Conservation (phyloP, 495 filamentous ascomycete species). For the Symbiotaphrina buchneri region DNA sequence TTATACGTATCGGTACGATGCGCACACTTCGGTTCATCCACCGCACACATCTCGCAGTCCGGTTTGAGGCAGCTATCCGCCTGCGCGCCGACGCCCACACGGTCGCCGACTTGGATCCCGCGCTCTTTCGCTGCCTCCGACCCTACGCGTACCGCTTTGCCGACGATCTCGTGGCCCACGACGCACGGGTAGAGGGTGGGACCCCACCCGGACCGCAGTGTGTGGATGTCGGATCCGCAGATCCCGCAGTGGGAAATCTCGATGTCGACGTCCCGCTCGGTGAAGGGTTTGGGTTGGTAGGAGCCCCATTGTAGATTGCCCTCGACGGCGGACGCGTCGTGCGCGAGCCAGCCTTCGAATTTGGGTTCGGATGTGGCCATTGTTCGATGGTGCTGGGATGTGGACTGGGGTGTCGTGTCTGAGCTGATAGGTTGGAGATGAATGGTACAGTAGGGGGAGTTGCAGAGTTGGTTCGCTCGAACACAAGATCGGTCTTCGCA, state of each 20-base stretch:
- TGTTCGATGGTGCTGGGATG: too few relatives aligned
- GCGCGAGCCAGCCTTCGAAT: slow-evolving; percentile 69
- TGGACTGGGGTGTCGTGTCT: too few relatives aligned
- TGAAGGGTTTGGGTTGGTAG: slow-evolving; percentile 60
- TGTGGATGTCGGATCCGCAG: slow-evolving; percentile 62
- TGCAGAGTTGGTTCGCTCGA: too few relatives aligned
- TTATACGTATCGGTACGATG: slow-evolving; percentile 47
- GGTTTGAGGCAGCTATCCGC: slow-evolving; percentile 37
- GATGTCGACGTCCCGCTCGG: slow-evolving; percentile 58
- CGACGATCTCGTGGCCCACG: slow-evolving; percentile 75
- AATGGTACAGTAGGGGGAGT: too few relatives aligned
- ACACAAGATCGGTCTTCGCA: too few relatives aligned
- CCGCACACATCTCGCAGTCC: slow-evolving; percentile 47
- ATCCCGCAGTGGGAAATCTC: slow-evolving; percentile 66
- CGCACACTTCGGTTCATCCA: too few relatives aligned
- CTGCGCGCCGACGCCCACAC: slow-evolving; percentile 76
- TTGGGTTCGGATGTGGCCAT: slow-evolving; percentile 26
- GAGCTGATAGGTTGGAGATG: too few relatives aligned
- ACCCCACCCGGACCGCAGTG: slow-evolving; percentile 51
- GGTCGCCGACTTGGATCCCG: slow-evolving; percentile 34
- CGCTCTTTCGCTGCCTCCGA: slow-evolving; percentile 26
- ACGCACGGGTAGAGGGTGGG: slow-evolving; percentile 46
- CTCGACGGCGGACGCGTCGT: slow-evolving; percentile 29
- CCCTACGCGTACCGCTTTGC: slow-evolving; percentile 49
- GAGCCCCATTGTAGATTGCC: slow-evolving; percentile 50